Base-by-base conservation (phyloP, 108 stramenopile species). In the Schizochytrium sp. region DNA sequence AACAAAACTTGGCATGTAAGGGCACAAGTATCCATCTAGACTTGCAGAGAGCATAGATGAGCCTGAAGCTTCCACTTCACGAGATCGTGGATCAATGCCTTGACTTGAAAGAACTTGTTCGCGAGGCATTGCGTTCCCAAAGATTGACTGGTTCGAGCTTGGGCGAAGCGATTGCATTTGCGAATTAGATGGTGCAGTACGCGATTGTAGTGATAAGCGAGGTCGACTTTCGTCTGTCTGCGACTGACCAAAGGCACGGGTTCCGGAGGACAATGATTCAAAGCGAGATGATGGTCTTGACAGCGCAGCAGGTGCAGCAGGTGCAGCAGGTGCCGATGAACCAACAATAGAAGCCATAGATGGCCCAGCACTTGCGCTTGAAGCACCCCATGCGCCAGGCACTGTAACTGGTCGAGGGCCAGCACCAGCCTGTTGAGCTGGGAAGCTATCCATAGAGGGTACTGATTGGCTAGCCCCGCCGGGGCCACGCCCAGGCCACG, bases 1-100 rank as follows among this genome's bases (percentile, higher is more conserved):
- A 5, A 83, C 47, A 10, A 83, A 55, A 19, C 10, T 17, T 5
- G 76, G 76, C 0, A 40, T 49, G 76, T 83, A 83, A 10, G 76
- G 76, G 55, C 76, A 83, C 76, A 83, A 28, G 0, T 19, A 55
- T n/a, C 50, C 76, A 7, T 83, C 64, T 10, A 69, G 64, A 38
- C 0, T 13, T 38, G 7, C 12, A 15, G 64, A 12, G 10, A 69
- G 3, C 64, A 44, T 44, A 7, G 5, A 38, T 38, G 42, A 44
- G 19, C 64, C 64, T 0, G 12, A 38, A 44, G 10, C 42, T 44
- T 58, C 57, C 0, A 15, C 28, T 69, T 69, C 64, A 44, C 64
- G 64, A 69, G 64, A 69, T 7, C 64, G 64, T 7, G 64, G 64
- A 15, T 69, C 64, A 38, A 69, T 69, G 42, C 64, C 64, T 15